These are phyloP conservation scores for Larix sibirica DNA, from an alignment of 83 land plant genomes.

Conservation along the genomic window DNA sequence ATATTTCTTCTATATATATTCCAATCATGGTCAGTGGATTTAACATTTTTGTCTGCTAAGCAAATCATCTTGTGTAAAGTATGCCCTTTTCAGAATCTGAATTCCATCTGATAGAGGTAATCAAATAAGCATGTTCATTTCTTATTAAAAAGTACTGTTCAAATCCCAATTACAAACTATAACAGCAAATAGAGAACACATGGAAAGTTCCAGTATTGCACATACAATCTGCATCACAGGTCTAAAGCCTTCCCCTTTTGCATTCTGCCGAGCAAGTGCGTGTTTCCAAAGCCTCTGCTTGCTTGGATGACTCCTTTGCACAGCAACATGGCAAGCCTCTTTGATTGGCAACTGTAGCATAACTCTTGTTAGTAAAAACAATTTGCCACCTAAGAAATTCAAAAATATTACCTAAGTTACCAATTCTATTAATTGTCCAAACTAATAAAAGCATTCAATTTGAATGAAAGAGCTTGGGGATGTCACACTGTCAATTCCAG, in stretches of 20 bases:
- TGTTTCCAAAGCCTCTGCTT: conserved; percentile 96
- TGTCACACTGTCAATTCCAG: not conserved
- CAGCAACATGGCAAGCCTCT: conserved; percentile 99
- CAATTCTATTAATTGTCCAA: not conserved
- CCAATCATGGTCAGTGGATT: not conserved
- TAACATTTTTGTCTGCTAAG: not conserved
- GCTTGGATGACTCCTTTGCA: conserved; percentile 80
- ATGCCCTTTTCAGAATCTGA: not conserved
- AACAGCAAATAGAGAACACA: not conserved
- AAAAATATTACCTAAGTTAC: not conserved
- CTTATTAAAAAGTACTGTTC: not conserved
- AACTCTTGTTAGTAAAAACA: not conserved
- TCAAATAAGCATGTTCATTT: not conserved
- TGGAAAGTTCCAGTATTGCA: not conserved
- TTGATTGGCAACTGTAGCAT: conserved; percentile 84
- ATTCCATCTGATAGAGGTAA: not conserved
- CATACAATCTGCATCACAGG: conserved; percentile 92
- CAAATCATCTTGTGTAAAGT: not conserved
- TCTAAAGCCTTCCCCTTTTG: conserved; percentile 58
- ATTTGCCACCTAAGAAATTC: not conserved
- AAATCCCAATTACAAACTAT: not conserved
- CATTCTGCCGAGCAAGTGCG: conserved; percentile 75
- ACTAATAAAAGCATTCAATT: not conserved
- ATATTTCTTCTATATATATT: not conserved
- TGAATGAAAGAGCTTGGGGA: not conserved